Conservation (phyloP, 805 yeast genomes). For the Hanseniaspora jakobsenii region DNA sequence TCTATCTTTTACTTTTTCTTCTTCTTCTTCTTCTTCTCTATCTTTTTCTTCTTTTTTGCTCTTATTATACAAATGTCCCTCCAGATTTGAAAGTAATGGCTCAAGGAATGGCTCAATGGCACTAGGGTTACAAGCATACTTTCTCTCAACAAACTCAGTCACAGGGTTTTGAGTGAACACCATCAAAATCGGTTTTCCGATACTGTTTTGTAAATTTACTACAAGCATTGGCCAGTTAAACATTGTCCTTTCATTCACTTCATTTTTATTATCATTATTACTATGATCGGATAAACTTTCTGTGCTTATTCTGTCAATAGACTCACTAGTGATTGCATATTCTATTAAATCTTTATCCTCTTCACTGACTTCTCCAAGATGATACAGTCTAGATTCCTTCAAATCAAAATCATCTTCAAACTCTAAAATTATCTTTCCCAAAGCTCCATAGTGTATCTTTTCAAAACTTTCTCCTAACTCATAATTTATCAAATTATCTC, state of each 20-base stretch:
- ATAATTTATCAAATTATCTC: slow-evolving; percentile 46
- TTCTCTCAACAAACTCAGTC: slow-evolving; percentile 44
- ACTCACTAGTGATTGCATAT: not conserved
- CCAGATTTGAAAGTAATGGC: slow-evolving; percentile 20
- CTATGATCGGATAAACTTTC: too few species aligned
- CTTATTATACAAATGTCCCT: slow-evolving; percentile 15
- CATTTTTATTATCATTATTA: slow-evolving; percentile 16
- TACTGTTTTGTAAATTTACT: slow-evolving; percentile 45
- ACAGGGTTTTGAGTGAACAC: slow-evolving; percentile 61
- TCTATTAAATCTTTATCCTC: not conserved
- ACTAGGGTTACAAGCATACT: slow-evolving; percentile 30
- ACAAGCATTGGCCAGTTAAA: slow-evolving; percentile 44
- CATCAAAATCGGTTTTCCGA: slow-evolving; percentile 43
- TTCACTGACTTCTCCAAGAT: slow-evolving; percentile 1
- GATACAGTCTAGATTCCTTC: slow-evolving; percentile 24
- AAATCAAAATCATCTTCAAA: slow-evolving; percentile 55
- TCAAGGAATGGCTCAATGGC: slow-evolving; percentile 37
- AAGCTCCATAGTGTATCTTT: slow-evolving; percentile 47
- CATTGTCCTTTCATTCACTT: slow-evolving; percentile 7
- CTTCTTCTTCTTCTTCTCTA: too few species aligned
- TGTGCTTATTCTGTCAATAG: not conserved
- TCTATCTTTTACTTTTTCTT: too few species aligned
- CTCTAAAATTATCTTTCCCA: slow-evolving; percentile 65
- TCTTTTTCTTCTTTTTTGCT: slow-evolving; percentile 30
- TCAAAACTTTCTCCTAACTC: slow-evolving; percentile 34